Base-by-base conservation (phyloP, 768 basidiomycete genomes). In the Calvatia gigantea region DNA sequence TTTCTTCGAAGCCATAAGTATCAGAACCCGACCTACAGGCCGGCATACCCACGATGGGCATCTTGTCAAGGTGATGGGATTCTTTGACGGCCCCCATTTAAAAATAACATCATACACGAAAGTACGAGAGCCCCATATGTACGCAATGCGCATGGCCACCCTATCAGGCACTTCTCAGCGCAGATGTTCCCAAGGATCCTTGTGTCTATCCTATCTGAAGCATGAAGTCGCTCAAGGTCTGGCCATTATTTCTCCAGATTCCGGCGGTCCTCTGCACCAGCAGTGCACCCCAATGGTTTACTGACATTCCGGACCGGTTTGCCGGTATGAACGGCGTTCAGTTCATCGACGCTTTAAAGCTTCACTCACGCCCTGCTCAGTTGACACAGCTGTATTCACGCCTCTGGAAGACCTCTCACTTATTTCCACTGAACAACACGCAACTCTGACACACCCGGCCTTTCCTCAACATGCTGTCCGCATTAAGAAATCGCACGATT, bases 401-500 rank as follows among this genome's bases (percentile, higher is more conserved):
- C 72, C 75, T 6, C 27, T 67, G 0, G 73, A 71, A 50, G 62
- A 71, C 25, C 63, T 76, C 2, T 66, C 69, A 15, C 21, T 64
- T 7, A 64, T 77, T 17, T 71, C 75, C 6, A 64, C 67, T 33
- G 54, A 62, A 29, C 61, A 62, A 6, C 79, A 75, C 49, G 70
- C 75, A 2, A 61, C 69, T 1, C 59, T 80, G 33, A 64, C 61
- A 1, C 82, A 83, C 64, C 79, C 83, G 1, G 62, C 62, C n/a
- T 83, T 82, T 61, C 81, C 83, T 21, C 60, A 71, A 15, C 73
- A 85, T 55, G 67, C 72, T 32, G 78, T 85, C 6, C 72, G 83
- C 17, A 73, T 86, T 60, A 85, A 84, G 71, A 84, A 82, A 66
- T 75, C 75, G 4, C 62, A 60, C 21, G 63, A 68, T 14, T 84